Base-by-base conservation (phyloP, 2,329 filamentous ascomycete species). In the Podosphaera leucotricha region DNA sequence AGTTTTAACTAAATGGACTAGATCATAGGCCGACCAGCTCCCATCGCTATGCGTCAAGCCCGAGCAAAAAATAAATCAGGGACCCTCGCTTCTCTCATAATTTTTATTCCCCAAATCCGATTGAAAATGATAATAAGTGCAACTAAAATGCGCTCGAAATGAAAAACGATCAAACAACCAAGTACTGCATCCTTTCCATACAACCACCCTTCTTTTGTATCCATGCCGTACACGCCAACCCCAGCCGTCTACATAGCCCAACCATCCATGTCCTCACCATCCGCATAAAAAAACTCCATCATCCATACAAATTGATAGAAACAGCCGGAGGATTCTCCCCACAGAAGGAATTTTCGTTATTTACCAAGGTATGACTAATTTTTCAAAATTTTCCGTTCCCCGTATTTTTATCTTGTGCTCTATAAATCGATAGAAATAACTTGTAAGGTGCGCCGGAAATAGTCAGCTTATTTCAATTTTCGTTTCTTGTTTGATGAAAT, bases 261-360 rank as follows among this genome's bases (percentile, higher is more conserved):
- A 44, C 47, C 46, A 50, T 48, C 52, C 52, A 38, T 36, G 26
- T 18, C 38, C 21, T 47, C 48, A 43, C 48, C 46, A 52, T 54
- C 56, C 55, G 55, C 56, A 58, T 58, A 53, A 57, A 57, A 55
- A 50, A 56, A 57, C 55, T 57, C 56, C 55, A 47, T 50, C 50
- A 49, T 53, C 52, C 53, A 49, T 51, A 51, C 51, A 51, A 52
- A 47, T 49, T 43, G 45, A 45, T 22, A 38, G 24, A 18, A 19
- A 28, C 13, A 41, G 39, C 11, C 35, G 11, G 19, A 30, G 24
- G 21, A n/a, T 41, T 6, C 5, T 41, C 19, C 16, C 15, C 24
- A 19, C 24, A 30, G 15, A n/a, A 30, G 13, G 2, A 4, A 41
- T 28, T n/a, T 18, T 28, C 13, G 24, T 10, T 28, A 16, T 39